Percentiles rank a stretch among this genome's conserved stretches.
These are phyloP conservation scores for Pterulicium gracile DNA, from an alignment of 1,284 basidiomycete genomes.

Conservation along the genomic window DNA sequence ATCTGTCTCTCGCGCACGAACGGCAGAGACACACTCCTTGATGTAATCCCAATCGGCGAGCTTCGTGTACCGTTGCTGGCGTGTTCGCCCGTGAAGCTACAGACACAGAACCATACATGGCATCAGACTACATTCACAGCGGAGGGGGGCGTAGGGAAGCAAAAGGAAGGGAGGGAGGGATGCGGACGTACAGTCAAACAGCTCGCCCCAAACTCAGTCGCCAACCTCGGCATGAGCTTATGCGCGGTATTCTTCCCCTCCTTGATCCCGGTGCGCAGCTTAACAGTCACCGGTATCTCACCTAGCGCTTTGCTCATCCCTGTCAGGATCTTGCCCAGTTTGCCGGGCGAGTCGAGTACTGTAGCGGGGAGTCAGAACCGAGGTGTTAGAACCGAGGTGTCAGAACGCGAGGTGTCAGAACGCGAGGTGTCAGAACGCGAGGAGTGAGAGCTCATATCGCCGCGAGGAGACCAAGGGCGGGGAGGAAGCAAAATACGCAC, in stretches of 20 bases:
- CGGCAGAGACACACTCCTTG: slow-evolving; percentile 72
- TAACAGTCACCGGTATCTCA: slow-evolving; percentile 92
- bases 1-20: slow-evolving; percentile 72
- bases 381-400: no score
- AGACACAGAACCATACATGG: background rate
- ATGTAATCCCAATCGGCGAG: slow-evolving; percentile 90
- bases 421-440: no score
- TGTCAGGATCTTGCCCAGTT: slow-evolving; percentile 78
- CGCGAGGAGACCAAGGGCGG: no score
- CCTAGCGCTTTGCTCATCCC: slow-evolving; percentile 92
- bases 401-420: no score
- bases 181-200: slow-evolving; percentile 61
- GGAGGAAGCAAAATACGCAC: no score
- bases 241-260: slow-evolving; percentile 82
- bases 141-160: background rate
- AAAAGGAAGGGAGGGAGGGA: background rate
- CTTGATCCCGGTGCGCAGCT: slow-evolving; percentile 87
- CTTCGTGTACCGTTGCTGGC: slow-evolving; percentile 85
- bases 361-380: slow-evolving; percentile 7
- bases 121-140: slow-evolving; percentile 2
- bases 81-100: slow-evolving; percentile 86
- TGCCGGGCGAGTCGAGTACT: slow-evolving; percentile 79
- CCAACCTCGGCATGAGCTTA: slow-evolving; percentile 84
- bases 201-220: slow-evolving; percentile 66
- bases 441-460: no score